A percentile compares a stretch with the other conserved stretches of the same genome.
Evolutionary conservation across 108 stramenopile species (phyloP).

Genomic region (Pseudonitzschia multistriata): DNA sequence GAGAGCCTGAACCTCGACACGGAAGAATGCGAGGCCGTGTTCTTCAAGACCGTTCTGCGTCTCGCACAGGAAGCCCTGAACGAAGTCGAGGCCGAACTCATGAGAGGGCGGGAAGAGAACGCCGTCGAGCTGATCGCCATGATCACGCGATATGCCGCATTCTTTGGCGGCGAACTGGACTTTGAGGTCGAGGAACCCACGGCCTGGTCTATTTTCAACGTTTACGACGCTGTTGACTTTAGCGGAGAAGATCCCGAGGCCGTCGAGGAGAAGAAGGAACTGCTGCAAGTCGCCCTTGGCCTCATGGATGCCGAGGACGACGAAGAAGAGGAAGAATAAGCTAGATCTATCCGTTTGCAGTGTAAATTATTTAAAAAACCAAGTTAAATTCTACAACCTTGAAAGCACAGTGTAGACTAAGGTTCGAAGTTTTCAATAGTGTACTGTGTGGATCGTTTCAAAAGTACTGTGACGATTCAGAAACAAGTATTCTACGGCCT

Average conservation of each 20-base stretch:
- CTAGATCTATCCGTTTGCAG: background rate
- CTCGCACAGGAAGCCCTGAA: conserved; percentile 52
- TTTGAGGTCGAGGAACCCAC: conserved; percentile 59
- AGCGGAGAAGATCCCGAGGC: conserved; percentile 47
- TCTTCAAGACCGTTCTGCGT: conserved; percentile 50
- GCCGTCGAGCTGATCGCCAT: conserved; percentile 65
- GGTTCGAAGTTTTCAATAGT: too few species aligned
- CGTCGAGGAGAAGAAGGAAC: conserved; percentile 54
- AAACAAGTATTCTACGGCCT: too few species aligned
- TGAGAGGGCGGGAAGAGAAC: conserved; percentile 72
- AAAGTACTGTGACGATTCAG: too few species aligned
- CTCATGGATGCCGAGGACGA: background rate
- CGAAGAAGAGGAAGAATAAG: background rate
- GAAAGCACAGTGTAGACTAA: too few species aligned
- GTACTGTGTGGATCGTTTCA: too few species aligned
- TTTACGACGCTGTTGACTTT: conserved; percentile 77
- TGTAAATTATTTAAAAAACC: background rate
- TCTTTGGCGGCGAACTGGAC: conserved; percentile 74
- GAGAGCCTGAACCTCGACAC: conserved; percentile 74
- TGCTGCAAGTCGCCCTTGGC: conserved; percentile 56
- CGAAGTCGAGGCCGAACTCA: conserved; percentile 51
- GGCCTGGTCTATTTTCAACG: conserved; percentile 60
- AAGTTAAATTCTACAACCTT: background rate
- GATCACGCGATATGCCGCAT: conserved; percentile 69
- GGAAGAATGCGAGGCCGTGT: conserved; percentile 73